Conservation (phyloP, 768 basidiomycete species). For the Leccinum subgranulosum region DNA sequence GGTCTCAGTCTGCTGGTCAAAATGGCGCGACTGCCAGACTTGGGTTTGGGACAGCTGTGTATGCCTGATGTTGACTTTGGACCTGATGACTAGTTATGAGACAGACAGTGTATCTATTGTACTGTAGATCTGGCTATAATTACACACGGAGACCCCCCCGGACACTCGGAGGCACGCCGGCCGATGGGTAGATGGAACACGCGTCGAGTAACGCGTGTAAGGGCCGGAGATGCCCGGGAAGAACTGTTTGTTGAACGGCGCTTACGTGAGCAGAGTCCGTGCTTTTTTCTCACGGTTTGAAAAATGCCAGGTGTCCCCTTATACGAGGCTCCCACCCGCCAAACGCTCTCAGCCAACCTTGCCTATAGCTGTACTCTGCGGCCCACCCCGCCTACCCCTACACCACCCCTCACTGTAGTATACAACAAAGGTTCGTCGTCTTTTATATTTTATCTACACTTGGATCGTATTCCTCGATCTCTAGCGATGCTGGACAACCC, state of each 20-base stretch:
- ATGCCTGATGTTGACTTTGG: slow-evolving; percentile 30
- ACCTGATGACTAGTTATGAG: slow-evolving; percentile 14
- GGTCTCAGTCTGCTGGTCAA: slow-evolving; percentile 63
- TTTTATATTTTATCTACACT: slow-evolving; percentile 19
- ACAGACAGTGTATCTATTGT: slow-evolving; percentile 11
- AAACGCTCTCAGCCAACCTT: slow-evolving; percentile 36
- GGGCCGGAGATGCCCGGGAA: slow-evolving; percentile 24
- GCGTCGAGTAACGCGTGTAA: slow-evolving; percentile 11
- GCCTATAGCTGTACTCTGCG: slow-evolving; percentile 36
- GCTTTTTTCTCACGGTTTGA: slow-evolving; percentile 34
- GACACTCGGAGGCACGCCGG: slow-evolving; percentile 14
- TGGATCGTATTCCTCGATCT: slow-evolving; percentile 25
- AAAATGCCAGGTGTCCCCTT: slow-evolving; percentile 28
- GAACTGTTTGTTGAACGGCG: slow-evolving; percentile 31
- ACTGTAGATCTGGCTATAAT: slow-evolving; percentile 20
- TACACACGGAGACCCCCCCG: slow-evolving; percentile 12
- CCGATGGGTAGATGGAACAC: slow-evolving; percentile 4
- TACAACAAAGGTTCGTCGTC: slow-evolving; percentile 28
- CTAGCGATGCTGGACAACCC: slow-evolving; percentile 12
- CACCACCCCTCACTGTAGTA: slow-evolving; percentile 24
- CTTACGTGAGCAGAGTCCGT: slow-evolving; percentile 36
- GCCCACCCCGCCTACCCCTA: slow-evolving; percentile 32
- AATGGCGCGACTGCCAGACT: slow-evolving; percentile 73
- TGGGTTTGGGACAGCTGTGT: slow-evolving; percentile 65
- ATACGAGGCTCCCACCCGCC: slow-evolving; percentile 38